Conservation (phyloP, 805 yeast genomes). For the Pichia eremophila region DNA sequence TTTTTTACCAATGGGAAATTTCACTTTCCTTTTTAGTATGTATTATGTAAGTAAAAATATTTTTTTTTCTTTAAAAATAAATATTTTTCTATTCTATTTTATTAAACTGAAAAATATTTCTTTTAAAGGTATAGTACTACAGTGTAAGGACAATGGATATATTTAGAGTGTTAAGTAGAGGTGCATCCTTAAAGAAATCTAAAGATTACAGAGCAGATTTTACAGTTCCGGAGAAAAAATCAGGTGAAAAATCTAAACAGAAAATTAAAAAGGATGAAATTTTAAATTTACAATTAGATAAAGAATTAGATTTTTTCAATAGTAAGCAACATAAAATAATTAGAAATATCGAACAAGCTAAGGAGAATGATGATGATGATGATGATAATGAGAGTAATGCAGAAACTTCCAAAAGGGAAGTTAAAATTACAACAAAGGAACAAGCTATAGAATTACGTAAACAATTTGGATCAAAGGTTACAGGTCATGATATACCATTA, state of each 20-base stretch:
- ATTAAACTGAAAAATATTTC: too few species aligned
- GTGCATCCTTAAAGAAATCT: conserved; percentile 66
- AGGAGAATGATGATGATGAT: conserved; percentile 21
- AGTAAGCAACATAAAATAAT: conserved; percentile 33
- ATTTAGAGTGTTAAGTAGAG: conserved; percentile 75
- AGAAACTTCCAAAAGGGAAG: background rate
- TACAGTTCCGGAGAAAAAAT: conserved; percentile 22
- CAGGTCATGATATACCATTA: conserved; percentile 81
- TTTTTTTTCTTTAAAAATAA: too few species aligned
- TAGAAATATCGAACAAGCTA: conserved; percentile 17
- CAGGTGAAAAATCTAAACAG: conserved; percentile 8
- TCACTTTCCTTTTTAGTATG: too few species aligned
- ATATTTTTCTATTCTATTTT: too few species aligned
- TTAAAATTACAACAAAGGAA: conserved; percentile 37
- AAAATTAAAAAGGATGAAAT: conserved; percentile 29
- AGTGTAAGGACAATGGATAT: conserved; percentile 56
- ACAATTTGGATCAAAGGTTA: conserved; percentile 54
- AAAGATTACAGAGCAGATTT: conserved; percentile 37
- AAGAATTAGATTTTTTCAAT: conserved; percentile 78
- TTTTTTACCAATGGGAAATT: background rate
- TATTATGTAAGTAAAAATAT: background rate
- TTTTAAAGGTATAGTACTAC: too few species aligned
- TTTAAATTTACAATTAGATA: conserved; percentile 32
- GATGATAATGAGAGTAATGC: conserved; percentile 22
- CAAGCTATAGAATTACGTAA: conserved; percentile 59